Base-by-base conservation (phyloP, 768 basidiomycete genomes). In the Tephrocybe sp. region DNA sequence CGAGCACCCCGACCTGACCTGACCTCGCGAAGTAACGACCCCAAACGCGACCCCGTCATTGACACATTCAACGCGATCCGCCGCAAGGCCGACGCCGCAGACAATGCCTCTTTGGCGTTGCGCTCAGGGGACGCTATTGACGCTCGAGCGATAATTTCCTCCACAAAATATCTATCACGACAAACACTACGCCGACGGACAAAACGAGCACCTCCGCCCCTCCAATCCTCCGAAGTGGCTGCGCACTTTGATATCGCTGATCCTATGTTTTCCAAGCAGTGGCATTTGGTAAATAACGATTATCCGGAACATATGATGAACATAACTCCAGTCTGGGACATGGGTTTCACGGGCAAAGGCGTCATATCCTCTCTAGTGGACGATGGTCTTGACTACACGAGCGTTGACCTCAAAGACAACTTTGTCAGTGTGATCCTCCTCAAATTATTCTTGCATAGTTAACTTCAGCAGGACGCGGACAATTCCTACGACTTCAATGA, bases 401-500 rank as follows among this genome's bases (percentile, higher is more conserved):
- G 85, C 59, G 82, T 84, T 42, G 97, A 99, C 68, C 75, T 99
- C 35, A 81, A 83, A 25, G 85, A 75, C 30, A 99, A 98, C 68
- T 99, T 98, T 67, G 97, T 98, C 63, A 60, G 93, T 79, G 16
- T n/a, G n/a, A n/a, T 38, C 25, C 9, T 38, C 39, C 41, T 31
- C 5, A 40, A 34, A 9, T 6, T 12, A 19, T 8, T 34, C 42
- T 5, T 24, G 31, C 16, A 4, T 47, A 51, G 16, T 12, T 37
- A 37, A 19, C 19, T 32, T 32, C 11, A 52, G 80, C 54, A 97
- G 95, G 91, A 86, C 62, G 81, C 86, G 9, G 83, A 81, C 19
- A 85, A 94, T 51, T 98, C 95, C 0, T 89, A 93, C 63, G 95
- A 99, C 67, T 99, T 93, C 67, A 99, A 99, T 65, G 93, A 96